These are phyloP conservation scores for Phialocephala subalpina DNA, from an alignment of 2,329 filamentous ascomycete genomes.

Conservation along the genomic window DNA sequence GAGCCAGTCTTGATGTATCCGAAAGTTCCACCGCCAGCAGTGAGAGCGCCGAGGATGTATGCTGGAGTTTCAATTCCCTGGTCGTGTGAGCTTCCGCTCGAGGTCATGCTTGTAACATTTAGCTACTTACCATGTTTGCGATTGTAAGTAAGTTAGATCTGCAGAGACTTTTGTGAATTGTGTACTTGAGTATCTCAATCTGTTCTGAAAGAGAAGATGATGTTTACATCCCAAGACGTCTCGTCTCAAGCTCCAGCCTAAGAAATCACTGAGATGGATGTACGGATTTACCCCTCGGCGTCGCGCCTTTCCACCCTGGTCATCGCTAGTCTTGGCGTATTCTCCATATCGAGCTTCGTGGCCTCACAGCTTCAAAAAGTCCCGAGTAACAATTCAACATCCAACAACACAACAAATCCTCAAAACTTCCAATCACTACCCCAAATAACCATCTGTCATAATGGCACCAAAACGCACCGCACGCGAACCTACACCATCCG, in stretches of 20 bases:
- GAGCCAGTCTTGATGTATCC: constrained; percentile 89
- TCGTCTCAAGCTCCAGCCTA: constrained; percentile 19
- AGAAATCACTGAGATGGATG: background rate
- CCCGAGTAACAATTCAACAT: background rate
- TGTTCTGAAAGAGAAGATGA: constrained; percentile 4
- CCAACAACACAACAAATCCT: constrained; percentile 15
- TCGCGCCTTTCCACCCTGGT: constrained; percentile 16
- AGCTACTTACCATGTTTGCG: constrained; percentile 10
- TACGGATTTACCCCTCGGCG: constrained; percentile 10
- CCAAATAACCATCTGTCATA: constrained; percentile 27
- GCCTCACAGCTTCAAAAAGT: constrained; percentile 31
- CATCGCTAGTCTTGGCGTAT: constrained; percentile 28
- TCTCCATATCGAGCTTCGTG: constrained; percentile 39
- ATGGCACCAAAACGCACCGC: constrained; percentile 61
- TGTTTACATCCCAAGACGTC: constrained; percentile 20
- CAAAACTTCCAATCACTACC: constrained; percentile 13
- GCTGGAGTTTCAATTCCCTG: constrained; percentile 67
- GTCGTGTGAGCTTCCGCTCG: background rate
- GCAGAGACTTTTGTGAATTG: background rate
- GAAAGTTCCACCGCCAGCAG: constrained; percentile 85
- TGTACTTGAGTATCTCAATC: background rate
- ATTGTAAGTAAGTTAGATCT: background rate
- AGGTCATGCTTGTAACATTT: background rate
- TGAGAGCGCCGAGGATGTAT: constrained; percentile 80
- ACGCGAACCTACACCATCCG: constrained; percentile 37